A percentile compares a stretch with the other conserved stretches of the same genome.
phyloP scores from a whole-genome alignment of 192 early-diverging fungal species.

The Rhizophagus prolifer region DNA sequence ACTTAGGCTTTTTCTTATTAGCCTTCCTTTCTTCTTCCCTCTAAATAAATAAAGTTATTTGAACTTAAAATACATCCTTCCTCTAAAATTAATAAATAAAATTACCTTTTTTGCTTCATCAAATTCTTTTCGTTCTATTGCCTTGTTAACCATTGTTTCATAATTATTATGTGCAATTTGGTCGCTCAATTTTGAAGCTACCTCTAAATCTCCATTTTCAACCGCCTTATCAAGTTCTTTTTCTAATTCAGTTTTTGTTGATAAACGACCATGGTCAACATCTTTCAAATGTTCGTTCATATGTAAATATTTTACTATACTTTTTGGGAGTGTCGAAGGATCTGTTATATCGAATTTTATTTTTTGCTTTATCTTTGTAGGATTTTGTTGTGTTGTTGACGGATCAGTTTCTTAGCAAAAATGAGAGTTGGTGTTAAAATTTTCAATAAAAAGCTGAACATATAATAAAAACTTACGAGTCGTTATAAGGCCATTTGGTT shows the following conservation, averaged over 20 bases:
- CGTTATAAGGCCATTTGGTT: neutral
- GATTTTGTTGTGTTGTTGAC: neutral
- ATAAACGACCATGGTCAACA: constrained; percentile 25
- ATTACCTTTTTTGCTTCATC: constrained; percentile 22
- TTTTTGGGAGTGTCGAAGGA: constrained; percentile 11
- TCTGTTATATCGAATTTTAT: neutral
- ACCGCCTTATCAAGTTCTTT: constrained; percentile 29
- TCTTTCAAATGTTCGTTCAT: constrained; percentile 28
- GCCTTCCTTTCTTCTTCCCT: constrained; percentile 20
- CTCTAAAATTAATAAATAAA: neutral
- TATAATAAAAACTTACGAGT: neutral
- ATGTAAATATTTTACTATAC: constrained; percentile 20
- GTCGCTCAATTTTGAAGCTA: constrained; percentile 24
- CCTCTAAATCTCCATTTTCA: constrained; percentile 15
- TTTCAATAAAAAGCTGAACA: neutral
- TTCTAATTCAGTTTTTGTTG: constrained; percentile 6
- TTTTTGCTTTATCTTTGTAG: neutral
- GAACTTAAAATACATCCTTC: neutral
- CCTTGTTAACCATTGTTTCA: constrained; percentile 5
- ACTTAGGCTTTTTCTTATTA: constrained; percentile 28
- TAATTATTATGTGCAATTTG: constrained; percentile 19
- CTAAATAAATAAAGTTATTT: neutral
- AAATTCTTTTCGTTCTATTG: constrained; percentile 29
- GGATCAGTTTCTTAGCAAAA: neutral
- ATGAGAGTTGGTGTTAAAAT: neutral